Percentiles rank a stretch among this genome's conserved stretches.
Conservation (phyloP, 208 protist species). For the Balamuthia mandrillaris region DNA sequence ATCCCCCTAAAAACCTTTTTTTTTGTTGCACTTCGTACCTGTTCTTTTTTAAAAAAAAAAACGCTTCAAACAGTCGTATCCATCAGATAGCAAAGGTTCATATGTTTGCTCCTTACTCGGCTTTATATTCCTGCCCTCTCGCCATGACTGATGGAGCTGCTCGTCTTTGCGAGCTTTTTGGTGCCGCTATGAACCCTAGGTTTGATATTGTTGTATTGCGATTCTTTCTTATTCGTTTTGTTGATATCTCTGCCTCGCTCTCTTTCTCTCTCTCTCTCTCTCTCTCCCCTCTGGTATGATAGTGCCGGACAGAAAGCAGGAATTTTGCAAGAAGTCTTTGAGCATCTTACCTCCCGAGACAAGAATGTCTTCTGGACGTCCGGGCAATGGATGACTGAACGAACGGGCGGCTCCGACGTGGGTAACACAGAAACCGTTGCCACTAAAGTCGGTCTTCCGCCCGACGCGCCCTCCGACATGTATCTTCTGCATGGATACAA, state of each 20-base stretch:
- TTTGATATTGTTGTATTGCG: no score
- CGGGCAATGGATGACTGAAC: conserved; percentile 58
- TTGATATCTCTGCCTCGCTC: not conserved
- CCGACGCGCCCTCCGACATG: no score
- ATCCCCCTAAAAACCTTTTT: no score
- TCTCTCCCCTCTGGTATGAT: not conserved
- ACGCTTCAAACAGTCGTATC: no score
- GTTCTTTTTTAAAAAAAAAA: no score
- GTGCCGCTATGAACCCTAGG: no score
- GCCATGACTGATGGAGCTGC: conserved; percentile 58
- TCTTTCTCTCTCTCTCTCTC: not conserved
- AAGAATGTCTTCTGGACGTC: conserved; percentile 49
- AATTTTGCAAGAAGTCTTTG: conserved; percentile 34
- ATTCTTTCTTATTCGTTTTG: not conserved
- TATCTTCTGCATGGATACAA: no score
- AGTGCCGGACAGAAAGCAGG: no score
- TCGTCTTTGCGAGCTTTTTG: conserved; percentile 33
- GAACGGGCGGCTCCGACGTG: conserved; percentile 48
- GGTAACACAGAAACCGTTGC: conserved; percentile 31
- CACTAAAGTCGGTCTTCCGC: no score
- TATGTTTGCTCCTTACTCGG: conserved; percentile 38
- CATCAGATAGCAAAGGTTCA: conserved; percentile 54
- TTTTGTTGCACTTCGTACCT: no score
- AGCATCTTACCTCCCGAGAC: conserved; percentile 42
- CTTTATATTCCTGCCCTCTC: conserved; percentile 47